phyloP scores from a whole-genome alignment of 441 rosid genomes.

The Jatropha multifida region DNA sequence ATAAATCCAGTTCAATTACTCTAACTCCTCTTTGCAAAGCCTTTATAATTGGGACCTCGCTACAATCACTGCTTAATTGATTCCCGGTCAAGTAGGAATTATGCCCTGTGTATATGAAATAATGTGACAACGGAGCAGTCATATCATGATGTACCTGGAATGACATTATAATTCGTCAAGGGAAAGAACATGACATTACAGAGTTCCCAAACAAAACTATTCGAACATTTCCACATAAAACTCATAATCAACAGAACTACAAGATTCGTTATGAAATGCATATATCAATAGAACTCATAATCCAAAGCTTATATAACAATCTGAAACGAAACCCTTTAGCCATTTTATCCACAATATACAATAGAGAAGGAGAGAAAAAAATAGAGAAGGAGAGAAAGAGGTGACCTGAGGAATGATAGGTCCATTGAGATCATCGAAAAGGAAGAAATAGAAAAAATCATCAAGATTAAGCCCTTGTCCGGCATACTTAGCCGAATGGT shows the following conservation, averaged over 20 bases:
- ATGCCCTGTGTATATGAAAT: slow-evolving; percentile 84
- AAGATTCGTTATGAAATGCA: no score
- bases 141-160: slow-evolving; percentile 87
- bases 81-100: slow-evolving; percentile 91
- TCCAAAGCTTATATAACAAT: background rate
- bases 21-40: slow-evolving; percentile 84
- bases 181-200: slow-evolving; percentile 2
- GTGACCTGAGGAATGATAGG: slow-evolving; percentile 46
- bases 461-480: slow-evolving; percentile 56
- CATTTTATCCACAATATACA: background rate
- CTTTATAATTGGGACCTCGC: slow-evolving; percentile 70
- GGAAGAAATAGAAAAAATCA: slow-evolving; percentile 69
- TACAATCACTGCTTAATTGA: slow-evolving; percentile 90
- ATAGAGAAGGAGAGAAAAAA: background rate
- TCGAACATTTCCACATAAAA: slow-evolving; percentile 1
- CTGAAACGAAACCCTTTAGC: background rate
- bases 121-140: slow-evolving; percentile 81
- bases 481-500: slow-evolving; percentile 33
- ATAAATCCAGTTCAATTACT: slow-evolving; percentile 85
- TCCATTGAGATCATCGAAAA: slow-evolving; percentile 51
- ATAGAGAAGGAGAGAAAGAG: slow-evolving; percentile 18
- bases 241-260: no score
- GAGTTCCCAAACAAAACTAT: background rate
- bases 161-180: slow-evolving; percentile 23
- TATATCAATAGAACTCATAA: no score